Conservation (phyloP, 768 basidiomycete genomes). For the Mrakia frigida region DNA sequence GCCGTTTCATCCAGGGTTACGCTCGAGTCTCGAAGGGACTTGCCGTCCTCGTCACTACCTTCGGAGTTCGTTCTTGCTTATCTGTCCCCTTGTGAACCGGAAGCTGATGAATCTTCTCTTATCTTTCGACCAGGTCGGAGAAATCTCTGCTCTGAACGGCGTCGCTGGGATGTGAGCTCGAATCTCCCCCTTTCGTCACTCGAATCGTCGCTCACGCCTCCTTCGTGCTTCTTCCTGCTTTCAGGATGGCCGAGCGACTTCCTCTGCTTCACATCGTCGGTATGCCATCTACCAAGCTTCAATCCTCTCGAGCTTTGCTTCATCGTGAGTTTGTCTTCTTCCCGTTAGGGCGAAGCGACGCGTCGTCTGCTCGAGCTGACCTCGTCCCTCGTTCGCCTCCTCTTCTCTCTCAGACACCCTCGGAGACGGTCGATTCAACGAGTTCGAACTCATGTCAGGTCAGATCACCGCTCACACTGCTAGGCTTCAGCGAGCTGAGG, state of each 20-base stretch:
- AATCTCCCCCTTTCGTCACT: neutral
- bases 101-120: neutral
- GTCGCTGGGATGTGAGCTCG: slow-evolving; percentile 14
- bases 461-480: slow-evolving; percentile 71
- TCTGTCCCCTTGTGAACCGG: no score
- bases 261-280: slow-evolving; percentile 86
- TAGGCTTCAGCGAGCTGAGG: slow-evolving; percentile 51
- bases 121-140: slow-evolving; percentile 53
- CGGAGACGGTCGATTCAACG: slow-evolving; percentile 53
- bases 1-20: slow-evolving; percentile 55
- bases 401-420: slow-evolving; percentile 20
- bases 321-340: slow-evolving; percentile 49
- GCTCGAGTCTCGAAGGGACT: slow-evolving; percentile 63
- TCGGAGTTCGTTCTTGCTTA: slow-evolving; percentile 53
- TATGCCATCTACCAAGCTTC: slow-evolving; percentile 66
- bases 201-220: neutral
- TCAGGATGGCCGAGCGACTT: slow-evolving; percentile 70
- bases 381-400: neutral
- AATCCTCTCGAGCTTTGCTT: slow-evolving; percentile 62
- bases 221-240: neutral
- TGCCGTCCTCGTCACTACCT: slow-evolving; percentile 72
- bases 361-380: neutral
- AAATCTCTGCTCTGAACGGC: slow-evolving; percentile 71
- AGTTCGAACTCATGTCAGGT: slow-evolving; percentile 66
- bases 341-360: neutral